Evolutionary conservation across 2,329 filamentous ascomycete species (phyloP), one percentile per base, ranked within the genome.

Genomic region (Gyromitra esculenta): DNA sequence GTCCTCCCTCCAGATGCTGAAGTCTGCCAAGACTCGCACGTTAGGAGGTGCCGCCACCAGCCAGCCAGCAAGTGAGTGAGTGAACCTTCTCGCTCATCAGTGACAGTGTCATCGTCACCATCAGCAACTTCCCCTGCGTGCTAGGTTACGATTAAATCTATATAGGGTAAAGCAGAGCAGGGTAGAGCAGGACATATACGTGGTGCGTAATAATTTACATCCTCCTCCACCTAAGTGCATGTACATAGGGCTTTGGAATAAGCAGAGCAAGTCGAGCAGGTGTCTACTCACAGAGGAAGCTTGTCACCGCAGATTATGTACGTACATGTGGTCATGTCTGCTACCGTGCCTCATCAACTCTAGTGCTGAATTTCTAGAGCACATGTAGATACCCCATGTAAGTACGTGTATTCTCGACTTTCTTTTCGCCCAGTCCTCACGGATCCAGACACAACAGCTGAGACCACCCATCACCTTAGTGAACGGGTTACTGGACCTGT

Each of bases 11-110:
- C 72, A 50, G 66, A 65, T 45, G 57, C 72, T 75, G 48, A 56
- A 43, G 65, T 6, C 39, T 39, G 72, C 72, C 72, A 75, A 75
- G 72, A 71, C 72, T 41, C 64, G n/a, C 43, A 59, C 52, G 57
- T 52, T 65, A 43, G 64, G 56, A 63, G 54, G 59, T 59, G 66
- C 66, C 66, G 60, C 71, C 71, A 67, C 43, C 35, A 39, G 25
- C 41, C 50, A 35, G n/a, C 62, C 43, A 11, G 11, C 5, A 1
- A 31, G 25, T 4, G 25, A 13, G 43, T 45, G 15, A 69, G 35
- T 52, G 43, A 60, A 74, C 57, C 45, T 39, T 69, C 57, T 59
- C 18, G 45, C 48, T 57, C 31, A 50, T 15, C 31, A 72, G 39
- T 21, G 13, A 13, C 11, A 7, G 9, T 13, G 7, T 25, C 31